phyloP scores from a whole-genome alignment of 2,329 filamentous ascomycete genomes.

The Monascus ruber region DNA sequence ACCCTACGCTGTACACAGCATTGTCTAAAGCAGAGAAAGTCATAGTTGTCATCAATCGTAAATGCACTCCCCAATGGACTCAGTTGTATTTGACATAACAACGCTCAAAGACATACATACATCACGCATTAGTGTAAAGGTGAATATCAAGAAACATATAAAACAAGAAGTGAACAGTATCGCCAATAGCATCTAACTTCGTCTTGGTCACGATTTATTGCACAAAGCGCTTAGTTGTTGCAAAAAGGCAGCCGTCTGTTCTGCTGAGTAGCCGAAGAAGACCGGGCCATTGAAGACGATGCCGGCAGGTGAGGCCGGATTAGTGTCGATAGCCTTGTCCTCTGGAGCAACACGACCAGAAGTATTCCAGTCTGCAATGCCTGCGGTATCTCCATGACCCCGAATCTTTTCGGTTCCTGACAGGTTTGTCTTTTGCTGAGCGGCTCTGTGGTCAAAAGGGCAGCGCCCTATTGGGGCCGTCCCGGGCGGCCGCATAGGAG shows the following conservation, averaged over 20 bases:
- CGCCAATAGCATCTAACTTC: too few relatives aligned
- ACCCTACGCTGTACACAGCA: too few relatives aligned
- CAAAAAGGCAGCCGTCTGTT: slow-evolving; percentile 68
- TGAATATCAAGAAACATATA: not conserved
- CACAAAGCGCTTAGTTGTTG: slow-evolving; percentile 25
- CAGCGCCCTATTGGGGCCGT: slow-evolving; percentile 18
- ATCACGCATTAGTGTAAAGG: too few relatives aligned
- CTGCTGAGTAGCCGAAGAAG: slow-evolving; percentile 81
- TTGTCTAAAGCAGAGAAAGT: too few relatives aligned
- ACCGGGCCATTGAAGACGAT: slow-evolving; percentile 89
- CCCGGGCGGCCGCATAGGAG: slow-evolving; percentile 4
- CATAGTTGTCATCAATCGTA: too few relatives aligned
- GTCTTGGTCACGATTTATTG: not conserved
- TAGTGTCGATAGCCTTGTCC: slow-evolving; percentile 2
- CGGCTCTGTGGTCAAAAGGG: slow-evolving; percentile 22
- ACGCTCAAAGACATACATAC: too few relatives aligned
- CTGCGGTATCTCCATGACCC: slow-evolving; percentile 5
- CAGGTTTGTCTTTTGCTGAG: slow-evolving; percentile 5
- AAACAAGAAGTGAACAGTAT: not conserved
- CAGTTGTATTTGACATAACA: too few relatives aligned
- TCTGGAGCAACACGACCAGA: slow-evolving; percentile 4
- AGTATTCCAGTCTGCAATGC: slow-evolving; percentile 3
- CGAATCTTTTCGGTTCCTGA: slow-evolving; percentile 7
- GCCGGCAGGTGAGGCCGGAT: slow-evolving; percentile 38
- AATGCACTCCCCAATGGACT: too few relatives aligned